Percentiles rank a stretch among this genome's conserved stretches.
phyloP scores from a whole-genome alignment of 352 stramenopile species.

The Phytopythium mirpurense region DNA sequence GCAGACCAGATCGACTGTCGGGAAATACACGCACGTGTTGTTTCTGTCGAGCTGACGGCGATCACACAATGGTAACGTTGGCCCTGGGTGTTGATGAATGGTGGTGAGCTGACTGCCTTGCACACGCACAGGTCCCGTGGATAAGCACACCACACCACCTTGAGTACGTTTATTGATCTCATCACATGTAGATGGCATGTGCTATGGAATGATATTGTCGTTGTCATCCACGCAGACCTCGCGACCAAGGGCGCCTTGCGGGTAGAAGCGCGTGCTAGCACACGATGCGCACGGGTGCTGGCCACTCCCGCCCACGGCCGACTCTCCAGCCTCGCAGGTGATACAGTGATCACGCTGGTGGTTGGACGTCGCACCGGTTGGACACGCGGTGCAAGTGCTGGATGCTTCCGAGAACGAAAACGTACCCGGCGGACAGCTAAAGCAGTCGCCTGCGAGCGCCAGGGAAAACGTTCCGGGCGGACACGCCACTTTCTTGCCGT shows the following conservation, averaged over 20 bases:
- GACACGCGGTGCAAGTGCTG: background rate
- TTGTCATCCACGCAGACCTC: constrained; percentile 14
- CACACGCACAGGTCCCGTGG: background rate
- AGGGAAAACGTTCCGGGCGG: constrained; percentile 39
- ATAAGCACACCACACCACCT: background rate
- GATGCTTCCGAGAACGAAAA: constrained; percentile 40
- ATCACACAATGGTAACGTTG: background rate
- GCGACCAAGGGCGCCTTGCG: constrained; percentile 6
- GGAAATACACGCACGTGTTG: background rate
- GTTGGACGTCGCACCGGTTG: background rate
- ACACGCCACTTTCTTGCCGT: constrained; percentile 42
- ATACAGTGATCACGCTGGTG: constrained; percentile 39
- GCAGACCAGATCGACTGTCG: background rate
- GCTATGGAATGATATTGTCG: background rate
- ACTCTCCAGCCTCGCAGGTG: constrained; percentile 34
- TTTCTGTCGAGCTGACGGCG: background rate
- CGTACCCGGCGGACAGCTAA: constrained; percentile 51
- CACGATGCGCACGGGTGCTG: constrained; percentile 54
- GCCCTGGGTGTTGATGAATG: background rate
- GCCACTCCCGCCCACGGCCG: constrained; percentile 18
- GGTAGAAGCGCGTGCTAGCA: constrained; percentile 21
- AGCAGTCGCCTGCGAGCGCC: constrained; percentile 34
- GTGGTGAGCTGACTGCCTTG: background rate
- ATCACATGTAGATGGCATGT: background rate
- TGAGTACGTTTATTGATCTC: background rate